Conservation (phyloP, 2,329 filamentous ascomycete genomes). For the Cercospora beticola region DNA sequence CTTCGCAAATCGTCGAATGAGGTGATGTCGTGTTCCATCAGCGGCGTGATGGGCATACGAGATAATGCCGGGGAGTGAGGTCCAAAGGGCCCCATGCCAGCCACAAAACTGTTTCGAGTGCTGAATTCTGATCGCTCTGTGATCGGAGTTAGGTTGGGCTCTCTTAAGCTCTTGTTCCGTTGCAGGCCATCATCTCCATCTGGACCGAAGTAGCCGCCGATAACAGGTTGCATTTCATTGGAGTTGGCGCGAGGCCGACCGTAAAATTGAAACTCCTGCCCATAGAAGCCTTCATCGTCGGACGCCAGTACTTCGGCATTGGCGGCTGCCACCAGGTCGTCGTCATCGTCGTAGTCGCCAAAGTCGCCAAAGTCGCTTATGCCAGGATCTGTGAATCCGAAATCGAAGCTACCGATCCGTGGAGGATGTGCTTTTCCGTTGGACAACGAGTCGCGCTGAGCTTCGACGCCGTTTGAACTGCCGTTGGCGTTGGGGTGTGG, state of each 20-base stretch:
- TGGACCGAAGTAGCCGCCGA: constrained; percentile 87
- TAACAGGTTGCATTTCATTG: constrained; percentile 59
- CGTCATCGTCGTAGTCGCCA: constrained; percentile 65
- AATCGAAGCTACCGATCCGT: constrained; percentile 38
- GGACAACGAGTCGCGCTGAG: constrained; percentile 20
- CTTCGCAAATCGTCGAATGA: constrained; percentile 33
- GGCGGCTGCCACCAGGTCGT: constrained; percentile 88
- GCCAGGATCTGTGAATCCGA: constrained; percentile 44
- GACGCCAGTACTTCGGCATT: constrained; percentile 92
- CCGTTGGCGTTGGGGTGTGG: constrained; percentile 10
- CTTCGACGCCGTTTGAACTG: constrained; percentile 10
- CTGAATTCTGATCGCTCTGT: constrained; percentile 96
- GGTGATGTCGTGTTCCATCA: constrained; percentile 30
- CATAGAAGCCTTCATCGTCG: constrained; percentile 92
- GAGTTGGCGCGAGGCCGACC: constrained; percentile 53
- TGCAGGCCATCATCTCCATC: constrained; percentile 62
- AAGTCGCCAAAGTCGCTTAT: constrained; percentile 46
- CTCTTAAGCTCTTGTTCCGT: constrained; percentile 73
- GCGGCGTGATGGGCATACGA: constrained; percentile 44
- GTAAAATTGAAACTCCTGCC: constrained; percentile 95
- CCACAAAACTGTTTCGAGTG: constrained; percentile 84
- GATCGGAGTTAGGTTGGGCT: constrained; percentile 93
- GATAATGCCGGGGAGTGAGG: constrained; percentile 73
- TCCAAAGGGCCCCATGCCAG: constrained; percentile 55
- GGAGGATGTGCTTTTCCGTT: constrained; percentile 28